Base-by-base conservation (phyloP, 345 rosid species). In the Eutrema heterophyllum region DNA sequence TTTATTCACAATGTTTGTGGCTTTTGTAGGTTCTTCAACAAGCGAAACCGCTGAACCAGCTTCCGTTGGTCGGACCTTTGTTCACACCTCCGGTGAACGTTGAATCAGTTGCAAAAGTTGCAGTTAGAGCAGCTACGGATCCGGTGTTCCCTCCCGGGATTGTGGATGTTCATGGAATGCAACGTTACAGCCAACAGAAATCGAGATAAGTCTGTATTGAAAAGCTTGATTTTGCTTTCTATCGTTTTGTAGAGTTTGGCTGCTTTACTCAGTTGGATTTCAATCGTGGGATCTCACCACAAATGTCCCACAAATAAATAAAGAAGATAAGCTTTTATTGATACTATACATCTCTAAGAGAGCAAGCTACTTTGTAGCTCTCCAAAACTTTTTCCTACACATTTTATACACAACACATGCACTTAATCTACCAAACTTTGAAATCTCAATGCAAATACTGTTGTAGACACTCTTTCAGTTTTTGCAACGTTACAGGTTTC, bases 401-500 rank as follows among this genome's bases (percentile, higher is more conserved):
- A 68, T 73, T 76, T 76, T 85, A 71, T 82, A 74, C 82, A 81
- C 78, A 68, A 24, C 62, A 41, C 44, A 53, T 2, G 24, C 72
- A 67, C 84, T 56, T 53, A 52, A 80, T 84, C 80, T 82, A 81
- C 87, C 64, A 63, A 69, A 63, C 57, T 52, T 46, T 60, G 61
- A 56, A 69, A 44, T 46, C 16, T 84, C 84, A 85, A 21, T 81
- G 72, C 63, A 85, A 69, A 76, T 86, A 85, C 72, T 87, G 83
- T 58, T 84, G 87, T 5, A 94, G 80, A 72, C 97, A 94, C 70
- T 84, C 88, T 78, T 79, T 88, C 36, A 91, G 79, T 68, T 91
- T 94, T 65, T 86, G 91, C 75, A 86, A 87, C 10, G 97, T 91
- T 66, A 89, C 86, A 16, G 98, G 98, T 76, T 94, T 91, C 9